These are phyloP conservation scores for Trichomonascus vanleenenianus DNA, from an alignment of 805 yeast species.

Conservation along the genomic window DNA sequence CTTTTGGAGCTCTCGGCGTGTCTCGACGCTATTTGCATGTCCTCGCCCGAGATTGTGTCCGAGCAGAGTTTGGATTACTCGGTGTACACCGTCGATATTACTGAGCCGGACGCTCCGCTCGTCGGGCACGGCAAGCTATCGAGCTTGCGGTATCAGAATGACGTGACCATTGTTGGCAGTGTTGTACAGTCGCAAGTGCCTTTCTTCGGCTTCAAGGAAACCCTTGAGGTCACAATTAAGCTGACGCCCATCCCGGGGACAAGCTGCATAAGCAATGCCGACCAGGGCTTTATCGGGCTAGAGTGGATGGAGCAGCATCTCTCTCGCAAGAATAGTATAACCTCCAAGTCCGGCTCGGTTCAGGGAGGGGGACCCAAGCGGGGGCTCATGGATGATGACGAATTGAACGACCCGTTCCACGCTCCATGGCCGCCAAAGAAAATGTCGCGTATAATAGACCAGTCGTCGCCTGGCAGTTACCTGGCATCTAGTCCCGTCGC, in stretches of 20 bases:
- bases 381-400: no score
- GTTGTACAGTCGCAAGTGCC: background rate
- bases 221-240: background rate
- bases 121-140: constrained; percentile 35
- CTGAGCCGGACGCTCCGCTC: constrained; percentile 31
- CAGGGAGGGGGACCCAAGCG: no score
- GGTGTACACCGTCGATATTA: constrained; percentile 33
- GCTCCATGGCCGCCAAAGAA: no score
- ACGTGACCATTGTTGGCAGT: constrained; percentile 7
- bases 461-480: no score
- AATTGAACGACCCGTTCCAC: no score
- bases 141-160: background rate
- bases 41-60: constrained; percentile 32
- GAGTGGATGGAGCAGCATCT: background rate
- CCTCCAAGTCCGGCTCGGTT: background rate
- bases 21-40: constrained; percentile 25
- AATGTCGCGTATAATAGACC: no score
- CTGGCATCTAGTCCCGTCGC: background rate
- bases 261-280: background rate
- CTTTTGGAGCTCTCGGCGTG: constrained; percentile 16
- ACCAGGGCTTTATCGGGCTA: background rate
- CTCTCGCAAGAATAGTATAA: background rate
- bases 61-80: constrained; percentile 28
- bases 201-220: background rate
- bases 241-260: constrained; percentile 2